Base-by-base conservation (phyloP, 78 protist genomes). In the Dictyostelium purpureum region DNA sequence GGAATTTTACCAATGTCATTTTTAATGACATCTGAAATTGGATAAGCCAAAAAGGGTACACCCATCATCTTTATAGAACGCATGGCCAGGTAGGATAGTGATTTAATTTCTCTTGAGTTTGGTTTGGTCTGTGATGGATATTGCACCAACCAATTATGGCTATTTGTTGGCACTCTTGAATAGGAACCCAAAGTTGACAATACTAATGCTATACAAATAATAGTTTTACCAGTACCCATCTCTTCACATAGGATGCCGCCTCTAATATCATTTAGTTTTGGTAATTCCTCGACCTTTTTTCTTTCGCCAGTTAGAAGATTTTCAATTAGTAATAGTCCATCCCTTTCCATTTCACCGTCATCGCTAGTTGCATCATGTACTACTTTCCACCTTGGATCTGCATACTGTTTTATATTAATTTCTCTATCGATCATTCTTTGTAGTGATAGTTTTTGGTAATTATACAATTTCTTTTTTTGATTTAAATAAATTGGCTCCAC, bases 201-300 rank as follows among this genome's bases (percentile, higher is more conserved):
- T 18, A 87, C 52, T 37, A 87, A 66, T 26, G 85, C 77, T 24
- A 87, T 87, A 67, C 93, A 75, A 26, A 87, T 87, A 28, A 77
- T 40, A 33, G 93, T 87, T 28, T 87, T 87, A 24, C 93, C 93
- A 45, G 93, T 87, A 37, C 93, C 93, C 83, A 87, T 75, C 40
- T 51, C 65, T 40, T 88, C 83, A n/a, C 93, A 88, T 47, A 88
- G 51, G 12, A 88, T 88, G 6, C 93, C 93, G 38, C 93, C 93
- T 65, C 37, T 21, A 45, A 28, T 16, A 21, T 26, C 51, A 9
- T 67, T 18, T 12, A 12, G 18, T 49, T 31, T 43, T 51, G 54
- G 77, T n/a, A 16, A 21, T 38, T 67, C 38, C 11, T 81, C 69
- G 18, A 45, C 31, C 12, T 19, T 65, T 45, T 59, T 28, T 33